Evolutionary conservation across 2,329 filamentous ascomycete species (phyloP), one percentile per base, ranked within the genome.

Genomic region (Ramichloridium luteum): DNA sequence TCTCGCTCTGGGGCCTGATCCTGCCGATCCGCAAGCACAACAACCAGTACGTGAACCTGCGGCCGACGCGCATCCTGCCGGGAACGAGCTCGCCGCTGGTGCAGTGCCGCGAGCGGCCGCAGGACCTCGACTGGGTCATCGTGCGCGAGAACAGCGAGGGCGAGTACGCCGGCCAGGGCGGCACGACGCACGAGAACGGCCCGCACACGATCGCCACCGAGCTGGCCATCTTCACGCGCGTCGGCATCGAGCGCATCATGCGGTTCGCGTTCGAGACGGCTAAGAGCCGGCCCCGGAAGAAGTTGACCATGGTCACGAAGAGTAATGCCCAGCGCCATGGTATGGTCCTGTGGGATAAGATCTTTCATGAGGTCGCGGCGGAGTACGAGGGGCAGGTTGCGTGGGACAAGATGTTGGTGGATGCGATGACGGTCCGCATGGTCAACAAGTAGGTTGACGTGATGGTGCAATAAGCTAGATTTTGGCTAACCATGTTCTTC

Each of bases 1-100:
- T 72, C 34, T 70, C 71, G 0, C 67, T 81, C 1, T 80, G 77
- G 77, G 67, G 68, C 5, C 65, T 77, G 17, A 69, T 78, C 27
- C 59, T 81, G 5, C 73, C 73, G 12, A 79, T 81, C 45, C 69
- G 77, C 22, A 72, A 77, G 31, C 65, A 72, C 22, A 64, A 80
- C 27, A 74, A 79, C 38, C 74, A 80, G 46, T 80, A 78, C 45
- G 68, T 77, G 41, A 81, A 80, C 40, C 65, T 80, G 0, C 66
- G 77, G 1, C 77, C 53, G 0, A 64, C 60, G 5, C 49, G 58
- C 12, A 61, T 65, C 28, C 41, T 65, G 3, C 49, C 51, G 4
- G 62, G 61, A 11, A 61, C 55, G 5, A 49, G 45, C 5, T 57
- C 58, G 14, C 61, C 62, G 1, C 37, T 66, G 5, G 48, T 49